These are phyloP conservation scores for Omphalotus guepiniiformis DNA, from an alignment of 768 basidiomycete species.

Conservation along the genomic window DNA sequence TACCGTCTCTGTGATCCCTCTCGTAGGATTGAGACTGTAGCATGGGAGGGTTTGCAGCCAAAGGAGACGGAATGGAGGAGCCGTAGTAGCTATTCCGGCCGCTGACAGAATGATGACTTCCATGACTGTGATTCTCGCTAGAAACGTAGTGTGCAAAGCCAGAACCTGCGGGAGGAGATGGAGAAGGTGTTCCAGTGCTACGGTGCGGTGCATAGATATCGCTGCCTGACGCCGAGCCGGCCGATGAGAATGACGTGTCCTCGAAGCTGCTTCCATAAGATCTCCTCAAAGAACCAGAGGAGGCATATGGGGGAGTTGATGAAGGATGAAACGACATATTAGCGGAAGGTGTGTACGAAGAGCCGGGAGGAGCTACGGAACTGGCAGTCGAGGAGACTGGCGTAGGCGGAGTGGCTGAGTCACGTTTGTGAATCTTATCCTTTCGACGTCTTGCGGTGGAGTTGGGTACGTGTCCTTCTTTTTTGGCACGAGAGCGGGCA, in stretches of 20 bases:
- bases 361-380: constrained; percentile 1
- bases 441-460: constrained; percentile 54
- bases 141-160: constrained; percentile 54
- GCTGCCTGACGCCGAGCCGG: constrained; percentile 53
- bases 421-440: constrained; percentile 40
- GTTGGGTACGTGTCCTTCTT: constrained; percentile 58
- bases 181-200: constrained; percentile 49
- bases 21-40: constrained; percentile 21
- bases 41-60: constrained; percentile 36
- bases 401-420: constrained; percentile 5
- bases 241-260: constrained; percentile 46
- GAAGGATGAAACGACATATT: constrained; percentile 4
- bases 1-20: constrained; percentile 10
- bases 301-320: constrained; percentile 38
- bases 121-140: constrained; percentile 30
- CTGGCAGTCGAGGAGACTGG: neutral
- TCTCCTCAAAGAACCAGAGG: neutral
- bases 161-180: constrained; percentile 57
- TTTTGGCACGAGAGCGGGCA: constrained; percentile 85
- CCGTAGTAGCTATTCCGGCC: constrained; percentile 25
- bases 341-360: constrained; percentile 4
- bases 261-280: constrained; percentile 35
- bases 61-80: constrained; percentile 45
- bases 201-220: constrained; percentile 48
- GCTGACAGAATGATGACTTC: too few species aligned